Evolutionary conservation across 139 green algal genomes (phyloP), one percentile per base, ranked within the genome.

Genomic region (Nannochloris sp.): DNA sequence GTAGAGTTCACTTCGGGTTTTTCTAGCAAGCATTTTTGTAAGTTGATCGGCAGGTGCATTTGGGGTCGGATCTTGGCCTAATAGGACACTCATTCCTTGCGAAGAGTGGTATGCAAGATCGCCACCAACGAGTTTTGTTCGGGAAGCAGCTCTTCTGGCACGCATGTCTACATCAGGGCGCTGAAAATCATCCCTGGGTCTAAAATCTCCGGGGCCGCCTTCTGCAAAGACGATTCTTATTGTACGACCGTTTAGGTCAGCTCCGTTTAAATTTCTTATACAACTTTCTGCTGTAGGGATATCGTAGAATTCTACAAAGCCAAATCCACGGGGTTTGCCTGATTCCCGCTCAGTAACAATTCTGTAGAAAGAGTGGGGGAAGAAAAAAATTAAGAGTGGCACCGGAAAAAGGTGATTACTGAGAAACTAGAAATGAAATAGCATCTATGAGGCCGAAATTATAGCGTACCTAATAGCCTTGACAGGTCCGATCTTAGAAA

Each of bases 281-380:
- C 89, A 87, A 55, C 77, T 90, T 65, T 95, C 76, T 13, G 93
- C 93, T n/a, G 86, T 92, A 34, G 77, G 65, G 5, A 83, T 73
- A 77, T 99, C 93, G 58, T 79, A 85, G 65, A 85, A 98, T 61
- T 99, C 93, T 31, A 83, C 88, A 51, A 99, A 99, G 0, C 85
- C 93, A 72, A 93, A 98, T 15, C 92, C 92, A 32, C 96, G 95
- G 2, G 84, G 79, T 68, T 91, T 95, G 23, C 93, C 93, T 1
- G 90, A 96, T 12, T 98, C 92, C 4, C 85, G 76, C 33, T 98
- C 92, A 2, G 65, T 84, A n/a, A 97, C 86, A 34, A 98, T 61
- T 67, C 91, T 95, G 79, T 54, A 53, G 23, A 19, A 29, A n/a
- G 14, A 64, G 19, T 55, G 32, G 1, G 12, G 6, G 3, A 29